A percentile compares a stretch with the other conserved stretches of the same genome.
Evolutionary conservation across 2,329 filamentous ascomycete genomes (phyloP).

Genomic region (Xylariaceae sp.): DNA sequence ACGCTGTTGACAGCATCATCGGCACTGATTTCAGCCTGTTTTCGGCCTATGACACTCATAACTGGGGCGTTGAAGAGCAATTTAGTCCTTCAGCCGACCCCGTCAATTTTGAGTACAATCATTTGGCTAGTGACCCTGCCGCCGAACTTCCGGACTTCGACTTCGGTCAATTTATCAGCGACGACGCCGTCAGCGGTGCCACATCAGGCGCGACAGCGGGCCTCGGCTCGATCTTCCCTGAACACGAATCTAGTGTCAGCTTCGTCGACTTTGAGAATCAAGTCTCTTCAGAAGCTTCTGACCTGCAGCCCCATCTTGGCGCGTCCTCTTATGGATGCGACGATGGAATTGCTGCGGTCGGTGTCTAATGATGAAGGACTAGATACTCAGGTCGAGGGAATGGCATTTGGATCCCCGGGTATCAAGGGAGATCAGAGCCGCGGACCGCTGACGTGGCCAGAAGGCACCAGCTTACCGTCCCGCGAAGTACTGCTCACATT

Average conservation of each 20-base stretch:
- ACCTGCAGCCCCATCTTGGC: constrained; percentile 70
- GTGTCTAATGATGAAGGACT: constrained; percentile 58
- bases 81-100: constrained; percentile 70
- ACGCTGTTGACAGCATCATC: constrained; percentile 64
- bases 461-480: constrained; percentile 35
- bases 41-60: constrained; percentile 67
- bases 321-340: constrained; percentile 71
- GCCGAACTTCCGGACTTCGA: constrained; percentile 41
- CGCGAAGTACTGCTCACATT: constrained; percentile 34
- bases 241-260: constrained; percentile 49
- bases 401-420: constrained; percentile 33
- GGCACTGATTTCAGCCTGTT: constrained; percentile 65
- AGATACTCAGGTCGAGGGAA: constrained; percentile 43
- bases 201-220: constrained; percentile 46
- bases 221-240: constrained; percentile 47
- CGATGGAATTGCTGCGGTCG: constrained; percentile 69
- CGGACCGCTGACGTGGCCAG: constrained; percentile 33
- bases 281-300: constrained; percentile 61
- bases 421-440: constrained; percentile 35
- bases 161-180: constrained; percentile 51
- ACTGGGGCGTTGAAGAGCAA: constrained; percentile 71
- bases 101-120: constrained; percentile 62
- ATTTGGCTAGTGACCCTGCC: constrained; percentile 60
- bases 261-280: constrained; percentile 57
- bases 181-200: constrained; percentile 47